phyloP scores from a whole-genome alignment of 306 rosid species.

The Ormosia emarginata region DNA sequence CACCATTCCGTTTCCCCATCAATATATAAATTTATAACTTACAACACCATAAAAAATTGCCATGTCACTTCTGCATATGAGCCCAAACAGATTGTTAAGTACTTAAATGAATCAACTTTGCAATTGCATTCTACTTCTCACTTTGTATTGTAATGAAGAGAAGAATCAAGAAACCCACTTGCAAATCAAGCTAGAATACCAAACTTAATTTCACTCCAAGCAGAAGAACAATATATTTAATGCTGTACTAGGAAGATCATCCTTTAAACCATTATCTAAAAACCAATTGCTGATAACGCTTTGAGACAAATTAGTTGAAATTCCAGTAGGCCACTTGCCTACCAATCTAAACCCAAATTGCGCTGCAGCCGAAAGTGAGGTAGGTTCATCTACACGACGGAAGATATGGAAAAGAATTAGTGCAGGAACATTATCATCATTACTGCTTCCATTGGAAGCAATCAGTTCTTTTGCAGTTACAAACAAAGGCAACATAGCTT shows the following conservation, averaged over 20 bases:
- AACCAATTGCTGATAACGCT: constrained; percentile 62
- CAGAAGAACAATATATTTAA: constrained; percentile 64
- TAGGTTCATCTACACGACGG: constrained; percentile 73
- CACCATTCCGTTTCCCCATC: background rate
- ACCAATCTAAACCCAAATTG: constrained; percentile 61
- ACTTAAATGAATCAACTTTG: constrained; percentile 12
- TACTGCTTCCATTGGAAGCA: constrained; percentile 30
- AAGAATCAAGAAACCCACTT: too few species aligned
- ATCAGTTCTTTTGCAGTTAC: constrained; percentile 70
- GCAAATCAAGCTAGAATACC: background rate
- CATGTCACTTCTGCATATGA: too few species aligned
- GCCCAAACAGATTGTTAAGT: background rate
- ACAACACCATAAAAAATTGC: background rate
- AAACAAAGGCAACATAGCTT: constrained; percentile 78
- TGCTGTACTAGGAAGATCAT: constrained; percentile 54
- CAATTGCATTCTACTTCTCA: background rate
- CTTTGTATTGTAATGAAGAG: constrained; percentile 11
- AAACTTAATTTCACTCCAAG: constrained; percentile 33
- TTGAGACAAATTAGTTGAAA: constrained; percentile 22
- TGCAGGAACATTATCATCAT: constrained; percentile 30
- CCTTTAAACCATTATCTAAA: constrained; percentile 34
- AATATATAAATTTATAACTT: background rate
- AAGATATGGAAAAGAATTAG: constrained; percentile 75
- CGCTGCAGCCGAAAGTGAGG: constrained; percentile 63
- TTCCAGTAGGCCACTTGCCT: constrained; percentile 60